Base-by-base conservation (phyloP, 805 yeast genomes). In the Schizosaccharomyces osmophilus region DNA sequence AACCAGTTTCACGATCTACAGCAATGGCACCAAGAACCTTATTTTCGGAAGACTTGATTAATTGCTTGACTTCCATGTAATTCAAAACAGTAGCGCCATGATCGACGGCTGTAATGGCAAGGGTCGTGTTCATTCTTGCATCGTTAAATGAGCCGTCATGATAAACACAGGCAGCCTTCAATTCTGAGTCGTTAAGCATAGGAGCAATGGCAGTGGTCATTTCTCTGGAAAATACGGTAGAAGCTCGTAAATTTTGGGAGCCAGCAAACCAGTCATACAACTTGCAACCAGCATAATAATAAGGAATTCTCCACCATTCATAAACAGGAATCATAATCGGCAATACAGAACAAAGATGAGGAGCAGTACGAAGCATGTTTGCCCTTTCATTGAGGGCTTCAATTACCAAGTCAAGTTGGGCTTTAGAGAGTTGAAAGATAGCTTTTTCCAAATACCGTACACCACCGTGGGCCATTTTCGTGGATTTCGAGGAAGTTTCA, bases 391-490 rank as follows among this genome's bases (percentile, higher is more conserved):
- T 83, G 64, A 87, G 76, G 5, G 95, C 95, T 73, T 87, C 95
- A 67, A 85, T 83, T 65, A 87, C 95, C 68, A 87, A 77, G 73
- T 85, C 86, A 72, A 85, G 77, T 75, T 89, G 97, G 64, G 83
- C 90, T 72, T 86, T 87, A 63, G 94, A 88, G 61, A 89, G 78
- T 74, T 87, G 88, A 80, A 87, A 87, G 68, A 89, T 81, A 48
- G 97, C 97, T 75, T 89, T 89, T 72, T 89, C 97, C 69, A 89
- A 78, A 72, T 89, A 89, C 68, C 97, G 78, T 55, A 89, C 96
- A 71, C 97, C 97, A 66, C 97, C 97, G 70, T 89, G 97, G 55
- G 95, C 95, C 82, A 89, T 85, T 74, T 89, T 89, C 59, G 97
- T 89, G 17, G 95, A 85, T 68, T 88, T 85, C 43, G 96, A 87